Evolutionary conservation across 2,329 filamentous ascomycete genomes (phyloP).

Genomic region (Aspergillus spinulosporus): DNA sequence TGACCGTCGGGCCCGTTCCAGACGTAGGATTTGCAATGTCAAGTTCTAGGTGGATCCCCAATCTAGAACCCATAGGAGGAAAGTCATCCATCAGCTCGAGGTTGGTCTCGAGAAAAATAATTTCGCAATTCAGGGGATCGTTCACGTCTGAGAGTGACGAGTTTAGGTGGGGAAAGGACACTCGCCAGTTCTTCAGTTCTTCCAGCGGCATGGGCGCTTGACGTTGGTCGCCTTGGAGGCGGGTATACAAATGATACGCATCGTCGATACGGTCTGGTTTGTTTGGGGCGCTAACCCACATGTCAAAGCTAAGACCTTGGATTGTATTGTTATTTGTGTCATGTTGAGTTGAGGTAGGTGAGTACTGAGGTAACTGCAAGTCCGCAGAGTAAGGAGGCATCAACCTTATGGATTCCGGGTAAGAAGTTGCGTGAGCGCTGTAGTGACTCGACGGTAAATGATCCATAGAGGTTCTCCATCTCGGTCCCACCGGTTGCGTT

Average conservation of each 20-base stretch:
- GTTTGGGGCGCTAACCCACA: slow-evolving; percentile 46
- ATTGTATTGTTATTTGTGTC: slow-evolving; percentile 32
- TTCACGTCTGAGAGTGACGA: slow-evolving; percentile 37
- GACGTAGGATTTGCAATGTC: slow-evolving; percentile 40
- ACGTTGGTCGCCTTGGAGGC: slow-evolving; percentile 41
- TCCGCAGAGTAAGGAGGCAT: slow-evolving; percentile 37
- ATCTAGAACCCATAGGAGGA: slow-evolving; percentile 41
- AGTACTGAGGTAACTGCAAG: slow-evolving; percentile 36
- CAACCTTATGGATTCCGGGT: slow-evolving; percentile 34
- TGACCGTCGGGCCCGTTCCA: slow-evolving; percentile 34
- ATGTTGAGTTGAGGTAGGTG: slow-evolving; percentile 36
- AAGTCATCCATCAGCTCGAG: slow-evolving; percentile 47
- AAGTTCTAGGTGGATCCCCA: slow-evolving; percentile 46
- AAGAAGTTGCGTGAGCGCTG: slow-evolving; percentile 28
- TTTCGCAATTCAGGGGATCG: slow-evolving; percentile 40
- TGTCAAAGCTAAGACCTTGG: slow-evolving; percentile 45
- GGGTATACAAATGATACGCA: slow-evolving; percentile 47
- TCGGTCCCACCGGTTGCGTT: slow-evolving; percentile 33
- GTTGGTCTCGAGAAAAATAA: slow-evolving; percentile 47
- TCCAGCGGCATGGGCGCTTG: slow-evolving; percentile 43
- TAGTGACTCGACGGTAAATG: slow-evolving; percentile 35
- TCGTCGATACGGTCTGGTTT: slow-evolving; percentile 40
- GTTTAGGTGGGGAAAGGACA: slow-evolving; percentile 43
- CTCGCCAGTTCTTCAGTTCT: slow-evolving; percentile 42
- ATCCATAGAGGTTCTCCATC: slow-evolving; percentile 37